A percentile compares a stretch with the other conserved stretches of the same genome.
These are phyloP conservation scores for Dicorynia guianensis DNA, from an alignment of 306 rosid genomes.

Conservation along the genomic window DNA sequence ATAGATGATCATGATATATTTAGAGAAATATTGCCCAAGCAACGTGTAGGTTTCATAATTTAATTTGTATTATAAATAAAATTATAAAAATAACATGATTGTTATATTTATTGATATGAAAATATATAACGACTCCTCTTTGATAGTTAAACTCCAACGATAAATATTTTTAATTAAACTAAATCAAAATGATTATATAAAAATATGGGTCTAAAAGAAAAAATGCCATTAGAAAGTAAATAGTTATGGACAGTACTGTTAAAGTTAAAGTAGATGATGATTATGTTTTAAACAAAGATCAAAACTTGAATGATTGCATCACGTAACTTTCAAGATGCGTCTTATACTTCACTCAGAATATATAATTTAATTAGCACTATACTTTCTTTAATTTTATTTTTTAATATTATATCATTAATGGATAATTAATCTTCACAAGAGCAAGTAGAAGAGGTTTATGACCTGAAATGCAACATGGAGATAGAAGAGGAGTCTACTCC, in stretches of 20 bases:
- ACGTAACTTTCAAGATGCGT: slow-evolving; percentile 47
- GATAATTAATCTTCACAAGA: slow-evolving; percentile 2
- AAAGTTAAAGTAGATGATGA: slow-evolving; percentile 68
- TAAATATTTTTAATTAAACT: slow-evolving; percentile 7
- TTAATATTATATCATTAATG: slow-evolving; percentile 16
- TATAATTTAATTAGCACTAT: not conserved
- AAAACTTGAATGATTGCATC: slow-evolving; percentile 46
- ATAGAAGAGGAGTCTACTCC: slow-evolving; percentile 69
- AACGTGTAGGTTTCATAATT: no score
- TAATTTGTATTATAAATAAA: no score
- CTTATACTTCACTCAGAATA: slow-evolving; percentile 32
- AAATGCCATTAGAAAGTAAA: slow-evolving; percentile 5
- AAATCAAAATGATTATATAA: slow-evolving; percentile 8
- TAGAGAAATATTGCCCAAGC: no score
- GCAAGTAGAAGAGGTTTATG: slow-evolving; percentile 31
- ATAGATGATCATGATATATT: no score
- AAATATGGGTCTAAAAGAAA: slow-evolving; percentile 36
- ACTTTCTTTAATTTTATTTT: not conserved
- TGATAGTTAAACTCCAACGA: slow-evolving; percentile 41
- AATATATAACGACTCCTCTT: slow-evolving; percentile 18
- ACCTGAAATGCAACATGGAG: slow-evolving; percentile 88
- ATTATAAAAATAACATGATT: no score
- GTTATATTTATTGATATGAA: not conserved
- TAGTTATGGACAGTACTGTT: slow-evolving; percentile 54
- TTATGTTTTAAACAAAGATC: slow-evolving; percentile 48